Conservation (phyloP, 352 stramenopile genomes). For the Elongisporangium anandrum region DNA sequence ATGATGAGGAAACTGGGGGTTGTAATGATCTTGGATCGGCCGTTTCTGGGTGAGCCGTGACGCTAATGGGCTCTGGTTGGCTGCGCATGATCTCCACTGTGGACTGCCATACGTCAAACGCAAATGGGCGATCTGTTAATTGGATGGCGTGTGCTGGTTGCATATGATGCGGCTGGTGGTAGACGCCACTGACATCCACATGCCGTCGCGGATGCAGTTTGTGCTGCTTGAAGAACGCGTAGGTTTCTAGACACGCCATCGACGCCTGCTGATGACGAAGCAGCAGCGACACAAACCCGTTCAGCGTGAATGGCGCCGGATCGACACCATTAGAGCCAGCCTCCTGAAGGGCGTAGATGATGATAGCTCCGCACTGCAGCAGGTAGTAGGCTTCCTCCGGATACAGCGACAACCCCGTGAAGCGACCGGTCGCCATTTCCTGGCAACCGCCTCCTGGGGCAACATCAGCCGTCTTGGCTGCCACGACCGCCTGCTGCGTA, state of each 20-base stretch:
- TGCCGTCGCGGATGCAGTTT: conserved; percentile 63
- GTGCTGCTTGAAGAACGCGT: conserved; percentile 57
- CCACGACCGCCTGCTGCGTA: neutral
- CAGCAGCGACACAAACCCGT: conserved; percentile 20
- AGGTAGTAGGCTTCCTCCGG: conserved; percentile 69
- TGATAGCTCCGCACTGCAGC: conserved; percentile 42
- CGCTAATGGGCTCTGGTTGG: neutral
- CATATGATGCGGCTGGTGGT: neutral
- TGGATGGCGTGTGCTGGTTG: neutral
- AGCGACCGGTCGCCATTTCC: conserved; percentile 26
- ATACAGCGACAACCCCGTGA: conserved; percentile 60
- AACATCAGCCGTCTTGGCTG: neutral
- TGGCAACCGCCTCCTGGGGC: neutral
- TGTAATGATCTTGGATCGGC: neutral
- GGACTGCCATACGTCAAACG: conserved; percentile 64
- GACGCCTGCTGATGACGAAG: conserved; percentile 23
- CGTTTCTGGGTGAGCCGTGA: too few relatives aligned
- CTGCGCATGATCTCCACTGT: conserved; percentile 18
- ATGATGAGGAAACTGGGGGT: neutral
- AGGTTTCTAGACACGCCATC: conserved; percentile 41
- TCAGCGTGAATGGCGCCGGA: conserved; percentile 10
- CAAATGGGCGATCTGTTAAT: conserved; percentile 14
- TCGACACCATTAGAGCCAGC: conserved; percentile 1
- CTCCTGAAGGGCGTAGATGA: conserved; percentile 30
- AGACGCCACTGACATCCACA: conserved; percentile 1